These are phyloP conservation scores for Microbotryum silenes-acaulis DNA, from an alignment of 1,284 basidiomycete genomes.

Conservation along the genomic window DNA sequence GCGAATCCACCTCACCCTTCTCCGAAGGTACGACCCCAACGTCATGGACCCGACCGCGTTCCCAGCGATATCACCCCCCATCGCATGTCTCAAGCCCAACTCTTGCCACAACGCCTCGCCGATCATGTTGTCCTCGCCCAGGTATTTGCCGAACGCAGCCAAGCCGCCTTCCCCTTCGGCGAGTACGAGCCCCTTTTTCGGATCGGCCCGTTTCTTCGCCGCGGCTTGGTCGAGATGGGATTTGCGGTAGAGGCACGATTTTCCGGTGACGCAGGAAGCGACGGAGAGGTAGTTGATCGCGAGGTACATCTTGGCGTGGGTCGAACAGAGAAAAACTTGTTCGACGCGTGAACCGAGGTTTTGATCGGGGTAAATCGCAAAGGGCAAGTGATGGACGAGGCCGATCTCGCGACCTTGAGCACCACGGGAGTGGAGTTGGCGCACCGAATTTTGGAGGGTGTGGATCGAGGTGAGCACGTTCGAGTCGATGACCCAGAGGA, in stretches of 20 bases:
- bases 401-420: constrained; percentile 48
- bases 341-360: constrained; percentile 75
- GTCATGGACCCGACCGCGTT: constrained; percentile 84
- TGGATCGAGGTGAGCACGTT: constrained; percentile 72
- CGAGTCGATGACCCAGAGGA: constrained; percentile 94
- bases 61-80: constrained; percentile 76
- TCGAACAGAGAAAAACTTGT: constrained; percentile 90
- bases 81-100: constrained; percentile 69
- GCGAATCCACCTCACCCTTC: constrained; percentile 86
- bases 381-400: constrained; percentile 92
- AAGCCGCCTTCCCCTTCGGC: constrained; percentile 48
- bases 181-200: constrained; percentile 6
- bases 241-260: constrained; percentile 88
- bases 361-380: constrained; percentile 58
- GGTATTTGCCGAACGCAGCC: constrained; percentile 68
- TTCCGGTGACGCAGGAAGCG: constrained; percentile 95
- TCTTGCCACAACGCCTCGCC: constrained; percentile 84
- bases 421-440: constrained; percentile 48
- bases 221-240: constrained; percentile 64
- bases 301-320: constrained; percentile 98
- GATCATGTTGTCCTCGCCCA: constrained; percentile 96
- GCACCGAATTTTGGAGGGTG: constrained; percentile 79
- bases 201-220: constrained; percentile 24
- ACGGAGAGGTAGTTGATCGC: constrained; percentile 78
- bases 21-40: constrained; percentile 68